These are phyloP conservation scores for Fulvia fulva DNA, from an alignment of 2,329 filamentous ascomycete genomes.

Conservation along the genomic window DNA sequence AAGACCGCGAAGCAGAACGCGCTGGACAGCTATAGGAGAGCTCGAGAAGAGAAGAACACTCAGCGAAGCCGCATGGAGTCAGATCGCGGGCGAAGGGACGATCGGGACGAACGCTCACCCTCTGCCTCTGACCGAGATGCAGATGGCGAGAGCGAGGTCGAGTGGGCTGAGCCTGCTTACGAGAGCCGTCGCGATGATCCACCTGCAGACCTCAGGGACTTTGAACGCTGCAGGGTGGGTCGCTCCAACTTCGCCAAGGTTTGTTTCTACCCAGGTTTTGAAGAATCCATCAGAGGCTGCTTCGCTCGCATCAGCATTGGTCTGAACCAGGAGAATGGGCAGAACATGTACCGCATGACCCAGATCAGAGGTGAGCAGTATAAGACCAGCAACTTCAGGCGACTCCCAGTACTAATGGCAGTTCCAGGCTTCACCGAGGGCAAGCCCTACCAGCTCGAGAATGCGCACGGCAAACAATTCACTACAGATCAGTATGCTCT, in stretches of 20 bases:
- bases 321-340: conserved; percentile 62
- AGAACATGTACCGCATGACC: conserved; percentile 81
- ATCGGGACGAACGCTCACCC: conserved; percentile 43
- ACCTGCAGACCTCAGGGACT: conserved; percentile 71
- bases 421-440: conserved; percentile 67
- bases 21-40: conserved; percentile 66
- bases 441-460: conserved; percentile 77
- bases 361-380: conserved; percentile 69
- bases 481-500: conserved; percentile 81
- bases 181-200: conserved; percentile 50
- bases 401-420: conserved; percentile 9
- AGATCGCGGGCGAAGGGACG: conserved; percentile 43
- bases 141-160: conserved; percentile 74
- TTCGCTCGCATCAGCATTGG: conserved; percentile 83
- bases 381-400: background rate
- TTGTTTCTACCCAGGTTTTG: conserved; percentile 90
- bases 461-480: conserved; percentile 68
- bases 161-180: conserved; percentile 60
- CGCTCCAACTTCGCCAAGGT: conserved; percentile 83
- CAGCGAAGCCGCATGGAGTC: conserved; percentile 39
- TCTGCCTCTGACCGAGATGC: conserved; percentile 52
- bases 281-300: conserved; percentile 74
- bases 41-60: conserved; percentile 58
- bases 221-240: conserved; percentile 78
- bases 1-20: conserved; percentile 56